Base-by-base conservation (phyloP, 2,329 filamentous ascomycete species). In the Pseudogymnoascus sp. region DNA sequence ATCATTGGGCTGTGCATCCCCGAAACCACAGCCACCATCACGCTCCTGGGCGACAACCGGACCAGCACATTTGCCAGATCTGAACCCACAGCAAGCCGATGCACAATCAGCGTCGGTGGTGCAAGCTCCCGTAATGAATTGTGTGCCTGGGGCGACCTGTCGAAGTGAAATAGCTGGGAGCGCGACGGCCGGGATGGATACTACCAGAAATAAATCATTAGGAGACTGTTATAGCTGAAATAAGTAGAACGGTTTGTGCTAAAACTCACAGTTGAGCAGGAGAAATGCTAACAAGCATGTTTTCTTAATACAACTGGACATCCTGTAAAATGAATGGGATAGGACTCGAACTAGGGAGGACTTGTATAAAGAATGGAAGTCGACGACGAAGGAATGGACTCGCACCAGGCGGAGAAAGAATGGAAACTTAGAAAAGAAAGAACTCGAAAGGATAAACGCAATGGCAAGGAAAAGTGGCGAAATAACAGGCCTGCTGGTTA, bases 21-120 rank as follows among this genome's bases (percentile, higher is more conserved):
- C 68, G 38, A 74, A 74, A 7, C 73, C 73, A 65, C 73, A 75
- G 2, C 73, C 73, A 6, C 71, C 70, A 63, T 75, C 74, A 25
- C 73, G 70, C 8, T 69, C 68, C 46, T 73, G 73, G 0, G 71
- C 73, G 1, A 70, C 60, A n/a, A 72, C 70, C 2, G 73, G 71
- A 63, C 74, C 75, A 23, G 72, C 70, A 3, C 73, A 74, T 50
- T 71, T 73, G 46, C 69, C 72, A 2, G 65, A 70, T 5, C 66
- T 66, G 42, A 66, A 66, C 4, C 61, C 66, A 16, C 66, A 67
- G 18, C 66, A 67, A 7, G 59, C 63, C 18, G 56, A 36, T 7
- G 61, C 63, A n/a, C 66, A 67, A n/a, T 63, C 64, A 16, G 66
- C 63, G 34, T 67, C 66, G 12, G 37, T 56, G 12, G 59, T 64